Base-by-base conservation (phyloP, 305 asterid species). In the Fraxinus angustifolia region DNA sequence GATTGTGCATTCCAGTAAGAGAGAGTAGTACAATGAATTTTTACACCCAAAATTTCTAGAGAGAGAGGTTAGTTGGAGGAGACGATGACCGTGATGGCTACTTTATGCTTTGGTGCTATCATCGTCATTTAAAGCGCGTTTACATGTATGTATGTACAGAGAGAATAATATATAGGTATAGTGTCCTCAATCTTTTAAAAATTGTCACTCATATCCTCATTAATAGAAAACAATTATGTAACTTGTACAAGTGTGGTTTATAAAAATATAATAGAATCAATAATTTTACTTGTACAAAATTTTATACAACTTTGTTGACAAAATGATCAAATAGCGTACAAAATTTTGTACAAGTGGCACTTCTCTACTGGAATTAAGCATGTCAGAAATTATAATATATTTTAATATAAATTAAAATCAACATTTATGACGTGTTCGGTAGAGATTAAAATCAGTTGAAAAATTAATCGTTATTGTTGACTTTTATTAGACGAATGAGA, bases 61-160 rank as follows among this genome's bases (percentile, higher is more conserved):
- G 80, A 85, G 90, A 87, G 84, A 84, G 80, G 83, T 77, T 83
- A 82, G 86, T 81, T 78, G 87, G 84, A 78, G 83, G 81, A 82
- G 87, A 78, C 48, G 84, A 77, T n/a, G 86, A 78, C 80, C 81
- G 83, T 56, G 83, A 81, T 73, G 85, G 79, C 68, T 78, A 82
- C 84, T 86, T 85, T 85, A 86, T 88, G 91, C 83, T 82, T 76
- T 82, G 85, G 79, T 89, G 89, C 89, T 81, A 85, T 77, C 89
- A 81, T 83, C 84, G 80, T 90, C 90, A 82, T 81, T 79, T 82
- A 80, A 83, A 62, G 84, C 73, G 78, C 68, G 19, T 40, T 6
- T 40, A 8, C 42, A 74, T 40, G 56, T 7, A 12, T 14, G 23
- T 19, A 14, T 8, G 68, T 58, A 19, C 21, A 17, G 12, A 19